Evolutionary conservation across 2,329 filamentous ascomycete species (phyloP), one percentile per base, ranked within the genome.

Genomic region (Exophiala viscosa): DNA sequence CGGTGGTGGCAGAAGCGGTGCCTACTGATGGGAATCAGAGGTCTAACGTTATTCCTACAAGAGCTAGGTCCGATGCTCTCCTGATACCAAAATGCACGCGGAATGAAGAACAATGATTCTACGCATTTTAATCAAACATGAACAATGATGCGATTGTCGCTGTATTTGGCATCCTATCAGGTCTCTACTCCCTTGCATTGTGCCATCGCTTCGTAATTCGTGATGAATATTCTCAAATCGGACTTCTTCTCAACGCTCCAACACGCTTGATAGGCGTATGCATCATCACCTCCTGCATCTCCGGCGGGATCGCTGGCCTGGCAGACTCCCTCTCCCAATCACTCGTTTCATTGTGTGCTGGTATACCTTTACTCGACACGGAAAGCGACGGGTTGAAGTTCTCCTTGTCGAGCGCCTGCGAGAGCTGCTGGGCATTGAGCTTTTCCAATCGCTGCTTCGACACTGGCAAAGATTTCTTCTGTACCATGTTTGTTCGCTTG

Each of bases 281-380:
- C 55, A 61, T 60, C 58, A 63, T 60, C 13, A 45, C 52, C 50
- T 63, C 60, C 52, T 63, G 60, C 40, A 60, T 50, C 18, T 60
- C 60, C 3, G 60, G 60, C 38, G 60, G 45, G 31, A 63, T 61
- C 3, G 60, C 60, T 13, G 60, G 52, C 31, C 39, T 52, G 10
- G 33, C 13, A 28, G 28, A 14, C 18, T 48, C 46, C n/a, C 45
- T 41, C 1, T 35, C 52, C 23, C 47, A 39, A 28, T 31, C 43
- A 17, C n/a, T 35, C 8, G 13, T 33, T 1, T 36, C 20, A 14
- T 52, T 42, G 28, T 39, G 34, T n/a, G 17, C 31, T 43, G 40
- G 18, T 10, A 14, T 14, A 39, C 28, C n/a, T 50, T 49, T 49
- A 34, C 39, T 42, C 11, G 39, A 44, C 20, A 48, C 32, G 13